These are phyloP conservation scores for Syncephalastrum racemosum DNA, from an alignment of 371 early-diverging fungal species.

Conservation along the genomic window DNA sequence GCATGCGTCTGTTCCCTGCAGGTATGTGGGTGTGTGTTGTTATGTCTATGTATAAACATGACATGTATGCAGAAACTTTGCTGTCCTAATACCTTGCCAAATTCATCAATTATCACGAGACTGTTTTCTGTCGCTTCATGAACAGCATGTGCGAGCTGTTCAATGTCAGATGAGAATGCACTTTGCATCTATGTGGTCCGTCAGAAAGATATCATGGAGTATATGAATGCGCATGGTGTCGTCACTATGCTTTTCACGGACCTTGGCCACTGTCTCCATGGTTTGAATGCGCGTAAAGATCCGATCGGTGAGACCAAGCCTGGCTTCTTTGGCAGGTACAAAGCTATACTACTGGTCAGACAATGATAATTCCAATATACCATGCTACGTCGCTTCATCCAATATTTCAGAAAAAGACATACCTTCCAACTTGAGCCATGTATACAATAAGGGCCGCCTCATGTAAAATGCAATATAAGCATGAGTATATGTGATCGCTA, in stretches of 20 bases:
- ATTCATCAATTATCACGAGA: slow-evolving; percentile 69
- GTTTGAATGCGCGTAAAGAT: slow-evolving; percentile 82
- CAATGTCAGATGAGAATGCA: slow-evolving; percentile 69
- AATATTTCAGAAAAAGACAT: neutral
- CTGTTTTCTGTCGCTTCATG: slow-evolving; percentile 49
- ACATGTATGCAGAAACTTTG: neutral
- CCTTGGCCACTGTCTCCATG: slow-evolving; percentile 54
- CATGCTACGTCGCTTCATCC: too few species aligned
- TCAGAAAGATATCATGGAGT: neutral
- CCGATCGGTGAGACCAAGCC: slow-evolving; percentile 85
- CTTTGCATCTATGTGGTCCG: slow-evolving; percentile 54
- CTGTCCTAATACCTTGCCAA: slow-evolving; percentile 36
- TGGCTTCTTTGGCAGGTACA: slow-evolving; percentile 86
- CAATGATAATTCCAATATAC: neutral
- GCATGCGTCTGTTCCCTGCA: slow-evolving; percentile 33
- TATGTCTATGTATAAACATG: neutral
- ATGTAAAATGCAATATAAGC: neutral
- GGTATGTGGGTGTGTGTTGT: neutral
- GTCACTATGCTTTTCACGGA: neutral
- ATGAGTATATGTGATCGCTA: slow-evolving; percentile 1
- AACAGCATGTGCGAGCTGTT: slow-evolving; percentile 63
- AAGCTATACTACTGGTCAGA: slow-evolving; percentile 75
- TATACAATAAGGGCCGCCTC: slow-evolving; percentile 69
- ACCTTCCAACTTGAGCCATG: slow-evolving; percentile 84
- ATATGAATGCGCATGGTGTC: neutral